Evolutionary conservation across 2,329 filamentous ascomycete genomes (phyloP).

Genomic region (Sclerotinia sclerotiorum): DNA sequence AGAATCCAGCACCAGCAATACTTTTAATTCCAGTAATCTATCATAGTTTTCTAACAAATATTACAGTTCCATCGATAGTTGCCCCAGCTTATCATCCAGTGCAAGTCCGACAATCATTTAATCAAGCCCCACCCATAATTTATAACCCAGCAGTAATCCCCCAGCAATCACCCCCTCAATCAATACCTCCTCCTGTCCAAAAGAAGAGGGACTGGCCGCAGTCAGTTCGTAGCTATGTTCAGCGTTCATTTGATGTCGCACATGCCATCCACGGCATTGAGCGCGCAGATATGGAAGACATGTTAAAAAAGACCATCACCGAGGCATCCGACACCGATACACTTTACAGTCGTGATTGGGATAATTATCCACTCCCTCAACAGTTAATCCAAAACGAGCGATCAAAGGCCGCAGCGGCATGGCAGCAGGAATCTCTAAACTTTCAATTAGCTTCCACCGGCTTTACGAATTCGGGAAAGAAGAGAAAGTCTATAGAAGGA

Average conservation of each 20-base stretch:
- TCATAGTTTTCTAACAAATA: not conserved
- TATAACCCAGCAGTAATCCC: slow-evolving; percentile 38
- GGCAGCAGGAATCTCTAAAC: slow-evolving; percentile 37
- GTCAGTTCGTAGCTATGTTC: slow-evolving; percentile 84
- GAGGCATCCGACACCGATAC: slow-evolving; percentile 72
- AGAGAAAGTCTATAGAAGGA: slow-evolving; percentile 76
- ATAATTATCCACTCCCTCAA: slow-evolving; percentile 79
- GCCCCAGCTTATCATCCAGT: slow-evolving; percentile 47
- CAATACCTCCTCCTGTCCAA: slow-evolving; percentile 43
- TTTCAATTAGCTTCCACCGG: slow-evolving; percentile 32
- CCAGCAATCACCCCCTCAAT: slow-evolving; percentile 33
- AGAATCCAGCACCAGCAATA: slow-evolving; percentile 23
- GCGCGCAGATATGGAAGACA: slow-evolving; percentile 73
- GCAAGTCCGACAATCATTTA: slow-evolving; percentile 44
- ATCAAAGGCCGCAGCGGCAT: slow-evolving; percentile 50
- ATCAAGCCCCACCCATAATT: slow-evolving; percentile 38
- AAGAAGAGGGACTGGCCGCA: slow-evolving; percentile 72
- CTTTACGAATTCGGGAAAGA: slow-evolving; percentile 50
- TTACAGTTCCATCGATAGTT: slow-evolving; percentile 41
- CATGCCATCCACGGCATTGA: slow-evolving; percentile 64
- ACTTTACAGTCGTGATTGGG: slow-evolving; percentile 79
- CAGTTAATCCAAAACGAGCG: slow-evolving; percentile 67
- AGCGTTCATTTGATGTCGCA: slow-evolving; percentile 77
- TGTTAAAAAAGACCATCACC: slow-evolving; percentile 83
- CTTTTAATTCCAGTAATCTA: not conserved